A percentile compares a stretch with the other conserved stretches of the same genome.
phyloP scores from a whole-genome alignment of 139 green algal genomes.

The Yamagishiella unicocca region DNA sequence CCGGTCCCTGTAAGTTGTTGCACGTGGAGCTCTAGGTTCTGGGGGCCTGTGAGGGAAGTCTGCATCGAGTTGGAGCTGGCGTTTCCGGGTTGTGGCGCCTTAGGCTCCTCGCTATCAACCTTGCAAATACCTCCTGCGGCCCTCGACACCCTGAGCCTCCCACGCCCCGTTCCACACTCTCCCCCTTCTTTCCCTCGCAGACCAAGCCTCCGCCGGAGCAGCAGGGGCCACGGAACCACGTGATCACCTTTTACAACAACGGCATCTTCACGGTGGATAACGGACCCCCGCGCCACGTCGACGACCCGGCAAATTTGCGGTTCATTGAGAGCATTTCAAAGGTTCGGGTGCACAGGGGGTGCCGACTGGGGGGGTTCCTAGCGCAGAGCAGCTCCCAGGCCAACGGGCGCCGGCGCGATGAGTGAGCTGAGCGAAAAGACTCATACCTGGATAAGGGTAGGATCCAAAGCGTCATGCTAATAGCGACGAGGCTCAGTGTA shows the following conservation, averaged over 20 bases:
- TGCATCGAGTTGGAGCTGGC: too few relatives aligned
- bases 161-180: too few relatives aligned
- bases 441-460: too few relatives aligned
- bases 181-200: background rate
- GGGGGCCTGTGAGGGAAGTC: too few relatives aligned
- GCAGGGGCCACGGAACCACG: slow-evolving; percentile 60
- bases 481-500: too few relatives aligned
- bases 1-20: slow-evolving; percentile 5
- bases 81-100: too few relatives aligned
- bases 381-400: background rate
- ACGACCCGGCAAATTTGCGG: slow-evolving; percentile 81
- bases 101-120: too few relatives aligned
- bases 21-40: background rate
- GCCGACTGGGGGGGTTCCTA: background rate
- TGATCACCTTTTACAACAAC: slow-evolving; percentile 90
- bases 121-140: too few relatives aligned
- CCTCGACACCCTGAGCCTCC: too few relatives aligned
- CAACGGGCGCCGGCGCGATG: too few relatives aligned
- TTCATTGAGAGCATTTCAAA: slow-evolving; percentile 81
- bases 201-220: slow-evolving; percentile 26
- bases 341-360: background rate
- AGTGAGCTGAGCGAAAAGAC: too few relatives aligned
- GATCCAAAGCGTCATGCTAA: too few relatives aligned
- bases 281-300: slow-evolving; percentile 63
- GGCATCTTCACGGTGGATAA: slow-evolving; percentile 89